Base-by-base conservation (phyloP, 768 basidiomycete genomes). In the Macrocybe gigantea region DNA sequence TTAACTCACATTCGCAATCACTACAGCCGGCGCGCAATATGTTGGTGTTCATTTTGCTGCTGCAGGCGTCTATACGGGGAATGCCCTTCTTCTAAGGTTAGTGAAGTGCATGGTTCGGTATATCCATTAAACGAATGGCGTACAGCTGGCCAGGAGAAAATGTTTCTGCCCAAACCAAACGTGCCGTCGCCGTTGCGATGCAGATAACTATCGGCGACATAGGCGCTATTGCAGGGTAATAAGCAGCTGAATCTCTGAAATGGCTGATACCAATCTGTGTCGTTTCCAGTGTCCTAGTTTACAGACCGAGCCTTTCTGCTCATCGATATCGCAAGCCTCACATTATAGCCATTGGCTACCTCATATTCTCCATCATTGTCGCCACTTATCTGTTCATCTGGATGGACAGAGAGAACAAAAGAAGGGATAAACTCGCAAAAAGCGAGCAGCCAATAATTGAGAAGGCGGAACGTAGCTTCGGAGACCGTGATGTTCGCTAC, bases 141-240 rank as follows among this genome's bases (percentile, higher is more conserved):
- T 34, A 29, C 51, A 72, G 74, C 46, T 83, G 82, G 78, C 79
- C 80, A 1, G 70, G 75, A 12, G 82, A 84, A 60, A 83, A 83
- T 52, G 79, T 85, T n/a, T 80, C 80, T 9, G 78, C 75, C 8
- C 82, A 83, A 54, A 83, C 81, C 3, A 83, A 83, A 58, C 73
- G 82, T 9, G 80, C 82, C 0, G 70, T 80, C 2, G 78, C 77
- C 1, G 71, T 80, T 3, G 82, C 78, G 1, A 73, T 79, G 71
- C 83, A 83, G 56, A 82, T 85, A 41, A 77, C 76, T 7, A 73
- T 83, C 8, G 80, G 80, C 9, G 78, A 83, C 51, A 64, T 79
- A 33, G 82, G 79, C 2, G 79, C 81, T 12, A 75, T 82, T 37
- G 71, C 73, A 40, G 81, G 71, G 64, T 71, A 57, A 22, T 62